Conservation (phyloP, 192 early-diverging fungal genomes). For the Umbelopsis ramanniana region DNA sequence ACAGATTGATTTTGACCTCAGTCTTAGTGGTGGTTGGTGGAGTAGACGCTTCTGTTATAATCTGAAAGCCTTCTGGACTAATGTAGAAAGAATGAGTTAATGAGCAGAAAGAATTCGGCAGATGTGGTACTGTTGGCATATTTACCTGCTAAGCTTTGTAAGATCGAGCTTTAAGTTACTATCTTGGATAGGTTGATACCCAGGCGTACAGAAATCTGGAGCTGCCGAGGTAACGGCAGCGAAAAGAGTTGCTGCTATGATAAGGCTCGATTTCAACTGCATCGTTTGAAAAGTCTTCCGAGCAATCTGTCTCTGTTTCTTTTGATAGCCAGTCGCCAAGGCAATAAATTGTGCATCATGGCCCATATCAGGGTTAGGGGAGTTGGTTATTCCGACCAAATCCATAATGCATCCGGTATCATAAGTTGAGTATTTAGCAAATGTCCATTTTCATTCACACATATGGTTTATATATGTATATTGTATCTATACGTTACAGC, state of each 20-base stretch:
- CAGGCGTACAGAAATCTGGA: slow-evolving; percentile 32
- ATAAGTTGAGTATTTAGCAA: too few species aligned
- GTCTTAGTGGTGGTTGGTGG: slow-evolving; percentile 17
- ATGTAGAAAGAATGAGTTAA: neutral
- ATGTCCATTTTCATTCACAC: too few species aligned
- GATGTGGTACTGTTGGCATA: neutral
- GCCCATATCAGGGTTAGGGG: too few species aligned
- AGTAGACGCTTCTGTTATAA: slow-evolving; percentile 16
- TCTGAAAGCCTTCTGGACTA: slow-evolving; percentile 11
- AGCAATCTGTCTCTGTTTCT: too few species aligned
- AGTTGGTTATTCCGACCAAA: too few species aligned
- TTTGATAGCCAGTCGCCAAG: too few species aligned
- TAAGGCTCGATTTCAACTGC: slow-evolving; percentile 8
- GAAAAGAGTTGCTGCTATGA: neutral
- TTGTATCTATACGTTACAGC: too few species aligned
- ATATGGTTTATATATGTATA: too few species aligned
- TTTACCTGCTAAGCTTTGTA: slow-evolving; percentile 34
- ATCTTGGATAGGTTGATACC: slow-evolving; percentile 21
- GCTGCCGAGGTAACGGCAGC: slow-evolving; percentile 5
- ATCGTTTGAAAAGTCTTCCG: neutral
- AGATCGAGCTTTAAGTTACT: slow-evolving; percentile 28
- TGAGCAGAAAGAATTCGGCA: neutral
- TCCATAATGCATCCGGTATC: too few species aligned
- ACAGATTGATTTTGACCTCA: slow-evolving; percentile 28
- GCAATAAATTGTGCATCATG: too few species aligned